Base-by-base conservation (phyloP, 2,329 filamentous ascomycete genomes). In the Ophiostoma tasmaniense region DNA sequence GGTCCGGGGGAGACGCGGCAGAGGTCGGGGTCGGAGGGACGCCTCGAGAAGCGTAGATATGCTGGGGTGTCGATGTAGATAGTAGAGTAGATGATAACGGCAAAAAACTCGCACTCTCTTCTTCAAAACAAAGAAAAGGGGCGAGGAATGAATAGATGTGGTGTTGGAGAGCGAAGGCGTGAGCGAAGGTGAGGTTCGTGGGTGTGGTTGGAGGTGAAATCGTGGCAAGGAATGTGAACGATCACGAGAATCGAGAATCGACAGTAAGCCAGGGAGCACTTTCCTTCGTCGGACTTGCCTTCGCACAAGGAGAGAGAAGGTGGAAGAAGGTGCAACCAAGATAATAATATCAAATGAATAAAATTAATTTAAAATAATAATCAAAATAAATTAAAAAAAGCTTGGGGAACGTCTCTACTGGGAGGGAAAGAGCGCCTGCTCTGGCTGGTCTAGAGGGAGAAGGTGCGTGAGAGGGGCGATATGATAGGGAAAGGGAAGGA, bases 391-490 rank as follows among this genome's bases (percentile, higher is more conserved):
- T 22, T 25, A 13, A 64, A 35, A 66, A 66, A 59, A 45, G 65
- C 50, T 64, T 64, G 39, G 55, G 52, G 55, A 70, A 61, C 45
- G 66, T 66, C 64, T 33, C 33, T 33, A 33, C 33, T 67, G 70
- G 68, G 52, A n/a, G 55, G 64, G 67, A 66, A 69, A 30, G 64
- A 66, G 65, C 65, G 33, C 64, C 64, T 35, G 64, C 66, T 66
- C 68, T 70, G 65, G 71, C 65, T 70, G 68, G 70, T 66, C 67
- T 62, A 39, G 67, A 64, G 33, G 3, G 50, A 50, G 67, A 68
- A 69, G 67, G 67, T 69, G 66, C 68, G 68, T 70, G 69, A 70
- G 71, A 72, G 71, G 70, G 71, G 70, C 71, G 69, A 67, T 70
- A 71, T 69, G 71, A 72, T 72, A 71, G 69, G 71, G 68, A 66